Conservation (phyloP, 441 rosid genomes). For the Lepidium campestre region DNA sequence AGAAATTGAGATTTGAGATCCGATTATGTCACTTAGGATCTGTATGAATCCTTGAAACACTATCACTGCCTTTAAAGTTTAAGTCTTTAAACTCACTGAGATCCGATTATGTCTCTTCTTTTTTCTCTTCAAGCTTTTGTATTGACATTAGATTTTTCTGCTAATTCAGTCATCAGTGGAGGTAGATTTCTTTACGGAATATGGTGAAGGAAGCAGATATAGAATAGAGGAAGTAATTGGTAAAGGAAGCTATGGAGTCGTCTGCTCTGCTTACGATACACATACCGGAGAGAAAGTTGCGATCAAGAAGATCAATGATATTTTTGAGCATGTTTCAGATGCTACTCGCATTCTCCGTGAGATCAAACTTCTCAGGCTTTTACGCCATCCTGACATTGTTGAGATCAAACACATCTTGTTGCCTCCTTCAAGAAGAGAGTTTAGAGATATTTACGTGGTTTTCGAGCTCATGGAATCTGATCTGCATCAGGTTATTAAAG, state of each 20-base stretch:
- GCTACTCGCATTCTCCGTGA: slow-evolving; percentile 96
- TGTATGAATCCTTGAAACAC: neutral
- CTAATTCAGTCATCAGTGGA: slow-evolving; percentile 62
- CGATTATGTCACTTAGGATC: slow-evolving; percentile 16
- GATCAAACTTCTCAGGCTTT: slow-evolving; percentile 84
- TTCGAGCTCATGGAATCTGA: slow-evolving; percentile 98
- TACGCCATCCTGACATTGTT: slow-evolving; percentile 96
- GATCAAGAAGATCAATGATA: slow-evolving; percentile 89
- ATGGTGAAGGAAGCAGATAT: slow-evolving; percentile 93
- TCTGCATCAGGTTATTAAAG: slow-evolving; percentile 94
- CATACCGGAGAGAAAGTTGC: slow-evolving; percentile 91
- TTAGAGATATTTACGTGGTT: slow-evolving; percentile 89
- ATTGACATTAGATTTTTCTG: neutral
- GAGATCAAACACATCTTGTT: slow-evolving; percentile 93
- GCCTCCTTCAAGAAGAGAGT: slow-evolving; percentile 94
- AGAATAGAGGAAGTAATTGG: slow-evolving; percentile 94
- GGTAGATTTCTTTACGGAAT: slow-evolving; percentile 89
- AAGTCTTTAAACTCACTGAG: neutral
- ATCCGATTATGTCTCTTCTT: too few relatives aligned
- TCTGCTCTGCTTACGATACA: slow-evolving; percentile 87
- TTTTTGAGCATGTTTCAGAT: slow-evolving; percentile 96
- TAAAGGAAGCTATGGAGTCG: slow-evolving; percentile 97
- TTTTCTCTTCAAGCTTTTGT: neutral
- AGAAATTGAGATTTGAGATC: slow-evolving; percentile 18
- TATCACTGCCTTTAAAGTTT: neutral